Conservation (phyloP, 345 rosid species). For the Lumnitzera racemosa region DNA sequence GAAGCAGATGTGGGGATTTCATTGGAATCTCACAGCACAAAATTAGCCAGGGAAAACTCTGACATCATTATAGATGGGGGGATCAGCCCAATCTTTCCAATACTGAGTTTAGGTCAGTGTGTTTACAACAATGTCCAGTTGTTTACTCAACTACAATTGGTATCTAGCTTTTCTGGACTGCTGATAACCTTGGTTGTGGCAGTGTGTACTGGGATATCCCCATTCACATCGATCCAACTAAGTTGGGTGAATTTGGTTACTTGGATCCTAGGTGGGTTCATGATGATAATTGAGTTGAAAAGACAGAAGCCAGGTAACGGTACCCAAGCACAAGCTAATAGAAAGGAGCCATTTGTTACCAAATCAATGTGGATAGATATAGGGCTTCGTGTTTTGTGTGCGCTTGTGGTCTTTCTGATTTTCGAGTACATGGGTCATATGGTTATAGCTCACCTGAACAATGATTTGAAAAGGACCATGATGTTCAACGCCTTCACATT, state of each 20-base stretch:
- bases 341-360: constrained; percentile 7
- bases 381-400: constrained; percentile 12
- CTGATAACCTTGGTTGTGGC: constrained; percentile 15
- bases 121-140: constrained; percentile 15
- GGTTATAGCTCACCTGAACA: no score
- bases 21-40: not conserved
- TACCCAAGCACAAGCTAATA: not conserved
- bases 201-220: constrained; percentile 9
- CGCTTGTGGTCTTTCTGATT: constrained; percentile 8
- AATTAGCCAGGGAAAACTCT: constrained; percentile 6
- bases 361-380: constrained; percentile 9
- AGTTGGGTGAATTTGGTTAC: constrained; percentile 8
- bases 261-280: constrained; percentile 11
- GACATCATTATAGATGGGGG: constrained; percentile 11
- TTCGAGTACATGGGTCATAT: constrained; percentile 5
- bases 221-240: constrained; percentile 16
- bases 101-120: no score
- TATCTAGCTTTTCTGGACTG: constrained; percentile 12
- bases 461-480: constrained; percentile 3
- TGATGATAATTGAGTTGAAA: constrained; percentile 18
- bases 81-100: not conserved
- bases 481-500: constrained; percentile 16
- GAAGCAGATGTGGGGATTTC: constrained; percentile 6
- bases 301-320: not conserved
- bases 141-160: constrained; percentile 21